These are phyloP conservation scores for Penicillium daleae DNA, from an alignment of 495 filamentous ascomycete species.

Conservation along the genomic window DNA sequence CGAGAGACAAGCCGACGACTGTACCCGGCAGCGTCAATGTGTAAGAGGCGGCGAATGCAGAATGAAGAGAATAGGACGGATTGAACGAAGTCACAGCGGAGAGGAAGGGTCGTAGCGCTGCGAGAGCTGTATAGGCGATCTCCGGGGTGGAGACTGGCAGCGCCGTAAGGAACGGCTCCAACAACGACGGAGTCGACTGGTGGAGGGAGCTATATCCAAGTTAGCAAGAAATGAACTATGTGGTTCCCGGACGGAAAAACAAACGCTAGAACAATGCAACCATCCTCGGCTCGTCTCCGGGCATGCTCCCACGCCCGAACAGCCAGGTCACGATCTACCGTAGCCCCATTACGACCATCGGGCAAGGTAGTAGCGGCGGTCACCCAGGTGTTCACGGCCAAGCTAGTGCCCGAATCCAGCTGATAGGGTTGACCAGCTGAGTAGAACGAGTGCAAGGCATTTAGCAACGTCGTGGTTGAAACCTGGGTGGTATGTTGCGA, in stretches of 20 bases:
- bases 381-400: slow-evolving; percentile 95
- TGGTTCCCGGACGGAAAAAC: slow-evolving; percentile 18
- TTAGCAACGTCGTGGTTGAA: slow-evolving; percentile 89
- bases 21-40: slow-evolving; percentile 81
- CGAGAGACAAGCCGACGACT: slow-evolving; percentile 72
- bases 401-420: slow-evolving; percentile 86
- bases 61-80: slow-evolving; percentile 80
- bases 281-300: slow-evolving; percentile 90
- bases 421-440: slow-evolving; percentile 77
- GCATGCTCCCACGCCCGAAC: slow-evolving; percentile 96
- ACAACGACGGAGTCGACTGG: slow-evolving; percentile 80
- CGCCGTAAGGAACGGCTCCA: slow-evolving; percentile 78
- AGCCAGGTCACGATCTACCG: slow-evolving; percentile 78
- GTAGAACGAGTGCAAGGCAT: slow-evolving; percentile 88
- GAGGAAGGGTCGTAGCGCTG: slow-evolving; percentile 81
- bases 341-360: slow-evolving; percentile 71
- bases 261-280: slow-evolving; percentile 87
- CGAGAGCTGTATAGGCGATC: slow-evolving; percentile 72
- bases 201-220: slow-evolving; percentile 71
- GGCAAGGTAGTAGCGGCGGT: slow-evolving; percentile 69
- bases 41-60: slow-evolving; percentile 77
- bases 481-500: slow-evolving; percentile 76
- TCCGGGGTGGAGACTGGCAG: slow-evolving; percentile 78
- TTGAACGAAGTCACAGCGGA: slow-evolving; percentile 87
- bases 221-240: slow-evolving; percentile 21